Conservation (phyloP, 768 basidiomycete species). For the Suillus decipiens region DNA sequence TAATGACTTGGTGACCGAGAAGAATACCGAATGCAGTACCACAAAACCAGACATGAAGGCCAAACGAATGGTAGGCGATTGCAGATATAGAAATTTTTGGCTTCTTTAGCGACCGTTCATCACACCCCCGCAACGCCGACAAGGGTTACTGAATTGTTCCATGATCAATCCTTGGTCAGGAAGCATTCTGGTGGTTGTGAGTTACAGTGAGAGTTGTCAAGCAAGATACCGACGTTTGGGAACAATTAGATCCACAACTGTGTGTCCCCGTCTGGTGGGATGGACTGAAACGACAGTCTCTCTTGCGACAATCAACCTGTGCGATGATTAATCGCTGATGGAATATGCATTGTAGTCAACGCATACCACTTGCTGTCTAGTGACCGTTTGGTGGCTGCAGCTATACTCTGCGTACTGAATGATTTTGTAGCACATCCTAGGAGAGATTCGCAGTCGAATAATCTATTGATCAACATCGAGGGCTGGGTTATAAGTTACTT, state of each 20-base stretch:
- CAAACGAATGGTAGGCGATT: background rate
- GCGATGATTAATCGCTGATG: background rate
- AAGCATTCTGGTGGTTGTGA: constrained; percentile 26
- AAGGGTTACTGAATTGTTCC: constrained; percentile 14
- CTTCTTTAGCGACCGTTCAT: constrained; percentile 29
- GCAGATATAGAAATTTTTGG: background rate
- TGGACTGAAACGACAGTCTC: constrained; percentile 42
- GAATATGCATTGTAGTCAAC: background rate
- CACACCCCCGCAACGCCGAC: constrained; percentile 22
- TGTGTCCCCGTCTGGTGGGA: constrained; percentile 36
- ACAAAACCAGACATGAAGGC: background rate
- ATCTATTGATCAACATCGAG: background rate
- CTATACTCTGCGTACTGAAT: constrained; percentile 33
- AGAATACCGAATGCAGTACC: background rate
- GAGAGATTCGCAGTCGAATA: constrained; percentile 3
- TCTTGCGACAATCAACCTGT: constrained; percentile 51
- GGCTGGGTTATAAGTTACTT: background rate
- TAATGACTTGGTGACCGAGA: background rate
- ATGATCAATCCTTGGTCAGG: constrained; percentile 32
- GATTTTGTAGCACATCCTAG: constrained; percentile 37
- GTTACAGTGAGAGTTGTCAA: background rate
- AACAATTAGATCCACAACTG: constrained; percentile 39
- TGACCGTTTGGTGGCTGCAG: constrained; percentile 34
- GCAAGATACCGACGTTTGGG: constrained; percentile 35
- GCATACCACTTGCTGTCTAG: constrained; percentile 38